Evolutionary conservation across 495 filamentous ascomycete species (phyloP), one percentile per base, ranked within the genome.

Genomic region (Penicillium herquei): DNA sequence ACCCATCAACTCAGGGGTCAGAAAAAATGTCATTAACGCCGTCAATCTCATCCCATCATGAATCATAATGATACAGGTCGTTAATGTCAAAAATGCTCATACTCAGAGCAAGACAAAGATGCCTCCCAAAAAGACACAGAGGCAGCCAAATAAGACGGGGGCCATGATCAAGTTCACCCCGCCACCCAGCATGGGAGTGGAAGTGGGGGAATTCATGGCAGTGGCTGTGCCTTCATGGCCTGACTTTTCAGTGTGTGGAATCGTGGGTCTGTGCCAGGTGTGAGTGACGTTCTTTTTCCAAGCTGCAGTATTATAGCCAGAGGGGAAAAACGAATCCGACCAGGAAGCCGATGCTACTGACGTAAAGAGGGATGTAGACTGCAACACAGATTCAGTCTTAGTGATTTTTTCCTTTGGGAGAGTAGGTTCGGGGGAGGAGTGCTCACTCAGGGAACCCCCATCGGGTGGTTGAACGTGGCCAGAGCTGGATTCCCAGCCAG

Each of bases 401-500:
- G 46, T 50, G 56, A 21, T 51, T 54, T 45, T 54, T 59, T 37
- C 33, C 41, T 57, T 44, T 48, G 52, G 47, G 33, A 46, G 33
- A 17, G 33, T 60, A 58, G 57, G 44, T 56, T 44, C 46, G 49
- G 55, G 62, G 71, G 68, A 60, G 71, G 68, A 60, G 65, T 67
- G 70, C 78, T 80, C 72, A 81, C 78, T 78, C 69, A 77, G 61
- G 66, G 75, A 73, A 62, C 70, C 74, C 66, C 73, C 67, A 52
- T 65, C 66, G 37, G 77, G 76, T 50, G 77, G 73, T 59, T 78
- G 61, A 50, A 74, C 57, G 40, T 87, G 90, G 55, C 89, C 86
- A 45, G 82, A 81, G 46, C 81, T 76, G 39, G 86, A 87, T 47
- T 86, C 81, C 89, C 88, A 95, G 18, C 87, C 89, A 58, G 21